Percentiles rank a stretch among this genome's conserved stretches.
Conservation (phyloP, 139 green algal species). For the Ettlia oleoabundans region DNA sequence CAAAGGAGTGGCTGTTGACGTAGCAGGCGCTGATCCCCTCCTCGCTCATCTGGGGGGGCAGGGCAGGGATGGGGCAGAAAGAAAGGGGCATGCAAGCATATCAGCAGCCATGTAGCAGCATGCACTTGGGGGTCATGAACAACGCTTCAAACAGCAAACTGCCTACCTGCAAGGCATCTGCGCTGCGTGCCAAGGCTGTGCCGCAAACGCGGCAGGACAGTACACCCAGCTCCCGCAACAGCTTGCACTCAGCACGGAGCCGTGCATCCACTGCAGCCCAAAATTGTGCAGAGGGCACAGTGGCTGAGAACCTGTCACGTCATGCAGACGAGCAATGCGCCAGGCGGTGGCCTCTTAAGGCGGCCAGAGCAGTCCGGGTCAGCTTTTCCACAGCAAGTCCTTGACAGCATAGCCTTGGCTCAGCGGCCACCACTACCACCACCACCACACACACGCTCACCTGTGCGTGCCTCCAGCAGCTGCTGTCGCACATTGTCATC, state of each 20-base stretch:
- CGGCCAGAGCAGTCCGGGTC: no score
- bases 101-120: no score
- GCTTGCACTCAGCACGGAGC: slow-evolving; percentile 12
- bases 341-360: no score
- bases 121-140: no score
- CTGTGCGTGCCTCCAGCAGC: slow-evolving; percentile 44
- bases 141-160: no score
- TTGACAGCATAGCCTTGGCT: no score
- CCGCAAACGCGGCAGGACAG: slow-evolving; percentile 35
- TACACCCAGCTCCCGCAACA: slow-evolving; percentile 20
- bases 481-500: slow-evolving; percentile 42
- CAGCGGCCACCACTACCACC: no score
- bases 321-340: no score
- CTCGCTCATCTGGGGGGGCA: slow-evolving; percentile 46
- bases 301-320: no score
- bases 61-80: background rate
- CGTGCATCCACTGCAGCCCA: slow-evolving; percentile 38
- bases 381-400: no score
- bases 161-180: slow-evolving; percentile 5
- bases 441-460: background rate
- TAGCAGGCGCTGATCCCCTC: slow-evolving; percentile 54
- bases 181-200: slow-evolving; percentile 14
- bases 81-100: background rate
- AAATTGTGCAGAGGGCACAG: no score
- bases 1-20: slow-evolving; percentile 55